Evolutionary conservation across 2,329 filamentous ascomycete species (phyloP).

Genomic region (Exophiala xenobiotica): DNA sequence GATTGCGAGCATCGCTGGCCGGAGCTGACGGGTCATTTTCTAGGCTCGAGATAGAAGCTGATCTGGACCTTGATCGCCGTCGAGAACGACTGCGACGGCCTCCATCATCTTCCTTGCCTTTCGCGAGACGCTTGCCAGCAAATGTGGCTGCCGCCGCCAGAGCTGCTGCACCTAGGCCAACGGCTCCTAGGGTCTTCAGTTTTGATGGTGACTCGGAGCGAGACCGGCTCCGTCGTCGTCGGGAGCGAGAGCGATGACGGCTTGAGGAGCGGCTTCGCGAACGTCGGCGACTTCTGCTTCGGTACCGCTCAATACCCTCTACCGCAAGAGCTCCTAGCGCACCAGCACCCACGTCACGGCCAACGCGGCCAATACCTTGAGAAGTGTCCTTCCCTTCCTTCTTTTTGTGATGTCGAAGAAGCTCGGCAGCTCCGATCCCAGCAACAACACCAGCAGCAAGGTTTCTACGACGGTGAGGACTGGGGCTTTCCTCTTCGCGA

Average conservation of each 20-base stretch:
- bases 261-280: constrained; percentile 38
- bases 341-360: constrained; percentile 58
- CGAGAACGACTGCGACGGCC: constrained; percentile 48
- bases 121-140: constrained; percentile 54
- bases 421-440: constrained; percentile 60
- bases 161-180: constrained; percentile 56
- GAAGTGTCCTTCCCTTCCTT: constrained; percentile 56
- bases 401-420: constrained; percentile 59
- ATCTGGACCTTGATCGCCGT: constrained; percentile 36
- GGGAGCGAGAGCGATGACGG: constrained; percentile 32
- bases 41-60: constrained; percentile 20
- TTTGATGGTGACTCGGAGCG: constrained; percentile 39
- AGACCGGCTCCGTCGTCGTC: constrained; percentile 35
- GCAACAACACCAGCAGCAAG: constrained; percentile 63
- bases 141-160: constrained; percentile 61
- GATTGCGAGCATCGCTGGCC: constrained; percentile 38
- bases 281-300: constrained; percentile 46
- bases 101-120: constrained; percentile 44
- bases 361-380: constrained; percentile 48
- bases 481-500: constrained; percentile 31
- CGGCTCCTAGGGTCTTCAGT: constrained; percentile 53
- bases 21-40: constrained; percentile 29
- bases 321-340: constrained; percentile 62
- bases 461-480: constrained; percentile 54
- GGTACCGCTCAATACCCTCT: constrained; percentile 55